Evolutionary conservation across 164 flowering plant species (phyloP), one percentile per base, ranked within the genome.

Genomic region (Vitis labrusca): DNA sequence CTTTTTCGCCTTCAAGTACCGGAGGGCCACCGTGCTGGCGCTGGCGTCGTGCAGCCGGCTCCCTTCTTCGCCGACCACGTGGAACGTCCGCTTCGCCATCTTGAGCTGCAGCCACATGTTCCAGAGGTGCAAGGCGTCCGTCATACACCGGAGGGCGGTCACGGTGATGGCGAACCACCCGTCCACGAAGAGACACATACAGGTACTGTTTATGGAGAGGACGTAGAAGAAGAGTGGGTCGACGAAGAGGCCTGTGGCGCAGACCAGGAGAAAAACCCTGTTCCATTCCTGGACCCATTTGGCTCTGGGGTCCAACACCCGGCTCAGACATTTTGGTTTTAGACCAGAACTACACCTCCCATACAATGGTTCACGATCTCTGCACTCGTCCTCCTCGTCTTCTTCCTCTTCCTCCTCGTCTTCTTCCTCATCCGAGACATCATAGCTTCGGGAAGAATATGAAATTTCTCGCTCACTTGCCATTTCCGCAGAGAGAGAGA

Each of bases 151-250:
- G 76, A 95, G 80, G 2, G 65, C 91, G 8, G 97, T 95, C 9
- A 92, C 89, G 15, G 95, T 87, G 68, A 95, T 76, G 77, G 96
- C 91, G 71, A 95, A 84, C 98, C 98, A 95, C 9, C 98, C 99
- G 78, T 95, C 99, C 12, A 95, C 80, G 76, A 85, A 92, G 53
- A 95, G 84, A 66, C 99, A 92, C 90, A 91, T 79, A 70, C 86
- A 89, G 17, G 83, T 78, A 13, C 89, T 91, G 73, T 91, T 91
- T 23, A 95, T 81, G 0, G 99, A 91, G 19, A 95, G 84, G 2
- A 93, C 77, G 78, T 95, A 92, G 86, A 95, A 91, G 84, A 95
- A 95, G 68, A 95, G 83, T 0, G 99, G 99, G 73, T 95, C 99
- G 2, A 95, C 85, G 56, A 91, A 88, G 3, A 92, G 85, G 0